Percentiles rank a stretch among this genome's conserved stretches.
Evolutionary conservation across 306 rosid genomes (phyloP).

Genomic region (Cicer pinnatifidum): DNA sequence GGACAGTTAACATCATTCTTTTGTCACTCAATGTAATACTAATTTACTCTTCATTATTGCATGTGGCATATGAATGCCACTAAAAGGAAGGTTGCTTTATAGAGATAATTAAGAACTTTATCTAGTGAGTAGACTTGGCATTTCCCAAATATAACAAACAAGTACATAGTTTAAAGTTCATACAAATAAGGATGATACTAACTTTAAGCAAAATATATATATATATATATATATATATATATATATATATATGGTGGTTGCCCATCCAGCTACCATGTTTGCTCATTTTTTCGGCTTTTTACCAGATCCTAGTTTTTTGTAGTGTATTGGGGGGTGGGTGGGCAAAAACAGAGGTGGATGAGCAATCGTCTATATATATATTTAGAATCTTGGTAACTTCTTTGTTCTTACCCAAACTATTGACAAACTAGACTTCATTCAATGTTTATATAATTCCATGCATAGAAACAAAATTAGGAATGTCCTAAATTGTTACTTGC

Average conservation of each 20-base stretch:
- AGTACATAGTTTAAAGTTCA: slow-evolving; percentile 9
- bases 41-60: slow-evolving; percentile 7
- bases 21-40: neutral
- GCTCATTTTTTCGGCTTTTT: too few species aligned
- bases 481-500: neutral
- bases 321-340: too few species aligned
- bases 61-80: slow-evolving; percentile 5
- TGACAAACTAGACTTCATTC: neutral
- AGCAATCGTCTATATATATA: too few species aligned
- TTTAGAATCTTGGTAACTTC: neutral
- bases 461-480: neutral
- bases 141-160: slow-evolving; percentile 11
- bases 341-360: too few species aligned
- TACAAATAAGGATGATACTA: neutral
- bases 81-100: slow-evolving; percentile 10
- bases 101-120: neutral
- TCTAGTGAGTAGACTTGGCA: slow-evolving; percentile 4
- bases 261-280: too few species aligned
- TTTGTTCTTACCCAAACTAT: neutral
- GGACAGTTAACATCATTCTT: neutral
- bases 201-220: neutral
- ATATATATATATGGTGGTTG: neutral
- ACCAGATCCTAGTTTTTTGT: too few species aligned
- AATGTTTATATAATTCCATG: neutral
- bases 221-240: too few species aligned